Evolutionary conservation across 1,139 yeast species (phyloP).

Genomic region (Geotrichum australiense): DNA sequence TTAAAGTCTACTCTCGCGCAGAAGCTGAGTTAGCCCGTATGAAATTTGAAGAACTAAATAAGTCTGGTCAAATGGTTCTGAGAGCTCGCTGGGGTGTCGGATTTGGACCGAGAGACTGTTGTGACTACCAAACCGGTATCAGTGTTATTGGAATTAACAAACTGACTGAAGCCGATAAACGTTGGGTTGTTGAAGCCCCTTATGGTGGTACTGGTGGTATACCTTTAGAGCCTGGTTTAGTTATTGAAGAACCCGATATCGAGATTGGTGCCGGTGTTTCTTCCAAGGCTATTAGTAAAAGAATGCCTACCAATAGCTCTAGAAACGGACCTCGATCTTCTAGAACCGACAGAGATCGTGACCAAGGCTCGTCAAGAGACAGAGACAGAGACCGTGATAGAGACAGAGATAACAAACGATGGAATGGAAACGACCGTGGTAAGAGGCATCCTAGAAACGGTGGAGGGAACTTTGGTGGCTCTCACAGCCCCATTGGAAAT

Average conservation of each 20-base stretch:
- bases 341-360: conserved; percentile 17
- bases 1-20: conserved; percentile 87
- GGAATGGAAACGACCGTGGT: conserved; percentile 23
- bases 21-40: conserved; percentile 75
- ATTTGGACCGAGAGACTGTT: conserved; percentile 96
- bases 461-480: not conserved
- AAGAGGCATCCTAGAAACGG: conserved; percentile 10
- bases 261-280: conserved; percentile 93
- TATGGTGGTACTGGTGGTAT: conserved; percentile 97
- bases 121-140: conserved; percentile 86
- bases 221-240: conserved; percentile 74
- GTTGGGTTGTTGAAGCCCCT: conserved; percentile 85
- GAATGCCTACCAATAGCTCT: conserved; percentile 50
- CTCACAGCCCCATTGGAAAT: not conserved
- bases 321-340: conserved; percentile 81
- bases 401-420: conserved; percentile 4
- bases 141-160: conserved; percentile 81
- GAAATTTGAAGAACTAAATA: conserved; percentile 45
- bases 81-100: conserved; percentile 98
- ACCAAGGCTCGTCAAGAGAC: conserved; percentile 3
- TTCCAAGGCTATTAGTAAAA: conserved; percentile 64
- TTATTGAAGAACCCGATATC: conserved; percentile 94
- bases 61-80: conserved; percentile 49
- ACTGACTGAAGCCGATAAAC: conserved; percentile 85
- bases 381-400: conserved; percentile 4